A percentile compares a stretch with the other conserved stretches of the same genome.
Conservation (phyloP, 148 eudicot species). For the Rheum nobile region DNA sequence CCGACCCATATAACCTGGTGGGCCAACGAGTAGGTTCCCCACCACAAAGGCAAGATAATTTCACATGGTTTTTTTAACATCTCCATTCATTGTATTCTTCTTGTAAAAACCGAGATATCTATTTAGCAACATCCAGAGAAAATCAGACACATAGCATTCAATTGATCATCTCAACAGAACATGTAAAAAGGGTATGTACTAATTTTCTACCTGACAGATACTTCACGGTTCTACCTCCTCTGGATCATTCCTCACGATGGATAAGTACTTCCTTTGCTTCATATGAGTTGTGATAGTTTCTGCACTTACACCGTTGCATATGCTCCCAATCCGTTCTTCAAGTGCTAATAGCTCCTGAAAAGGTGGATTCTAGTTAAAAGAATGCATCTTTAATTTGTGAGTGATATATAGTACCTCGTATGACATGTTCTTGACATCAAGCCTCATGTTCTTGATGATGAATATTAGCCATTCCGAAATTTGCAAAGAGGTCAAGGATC, state of each 20-base stretch:
- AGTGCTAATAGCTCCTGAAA: slow-evolving; percentile 54
- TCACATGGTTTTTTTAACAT: too few relatives aligned
- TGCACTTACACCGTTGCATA: slow-evolving; percentile 55
- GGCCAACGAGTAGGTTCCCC: slow-evolving; percentile 42
- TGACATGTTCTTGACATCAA: slow-evolving; percentile 14
- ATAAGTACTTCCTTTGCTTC: slow-evolving; percentile 23
- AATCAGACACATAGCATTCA: not conserved
- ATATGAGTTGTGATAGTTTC: slow-evolving; percentile 30
- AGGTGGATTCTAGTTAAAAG: not conserved
- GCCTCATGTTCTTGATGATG: slow-evolving; percentile 85
- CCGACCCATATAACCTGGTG: slow-evolving; percentile 28
- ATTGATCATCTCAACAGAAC: too few relatives aligned
- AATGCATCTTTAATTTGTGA: too few relatives aligned
- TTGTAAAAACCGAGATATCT: too few relatives aligned
- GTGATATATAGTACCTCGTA: slow-evolving; percentile 26
- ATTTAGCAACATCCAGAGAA: too few relatives aligned
- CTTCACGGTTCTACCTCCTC: slow-evolving; percentile 42
- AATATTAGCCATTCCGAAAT: slow-evolving; percentile 61
- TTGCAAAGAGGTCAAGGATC: slow-evolving; percentile 68
- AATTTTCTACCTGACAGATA: slow-evolving; percentile 40
- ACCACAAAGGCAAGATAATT: too few relatives aligned
- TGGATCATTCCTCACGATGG: slow-evolving; percentile 1
- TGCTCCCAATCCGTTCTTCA: too few relatives aligned
- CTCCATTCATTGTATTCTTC: slow-evolving; percentile 45
- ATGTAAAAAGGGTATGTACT: too few relatives aligned